Base-by-base conservation (phyloP, 192 early-diverging fungal species). In the Podila minutissima region DNA sequence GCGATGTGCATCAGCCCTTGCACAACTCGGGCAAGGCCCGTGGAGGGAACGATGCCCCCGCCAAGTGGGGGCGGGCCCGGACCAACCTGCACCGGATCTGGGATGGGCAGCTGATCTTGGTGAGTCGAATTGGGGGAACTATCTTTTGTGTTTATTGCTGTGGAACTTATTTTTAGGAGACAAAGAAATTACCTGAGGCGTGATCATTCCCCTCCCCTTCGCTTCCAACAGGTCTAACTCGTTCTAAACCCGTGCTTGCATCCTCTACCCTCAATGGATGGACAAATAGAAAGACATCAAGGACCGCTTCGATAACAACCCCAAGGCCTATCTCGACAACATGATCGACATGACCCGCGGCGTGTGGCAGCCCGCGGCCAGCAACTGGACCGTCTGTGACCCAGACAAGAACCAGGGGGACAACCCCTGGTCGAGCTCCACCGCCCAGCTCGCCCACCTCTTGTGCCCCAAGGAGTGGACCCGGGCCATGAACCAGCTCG, bases 1-100 rank as follows among this genome's bases (percentile, higher is more conserved):
- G 86, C 12, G 86, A 87, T 74, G 58, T 87, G 11, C 84, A 85
- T 59, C 82, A 86, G 37, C 86, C 86, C 7, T 61, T 87, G 51
- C 86, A 87, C 59, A 51, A 65, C 60, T 81, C 71, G 15, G 77
- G 77, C 26, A 81, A 81, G 20, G 35, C 26, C 6, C 77, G 77
- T 32, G 77, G 77, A 0, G 77, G 77, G 5, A 81, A 81, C 24
- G 50, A 73, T 46, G 77, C 77, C 9, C 37, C 67, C 0, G 64
- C 77, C 20, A 81, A 73, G 29, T 81, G 77, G 77, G 60, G 77
- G 6, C 62, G 74, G n/a, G 79, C 72, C 49, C 76, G 61, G 24
- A 82, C 74, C 9, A 79, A 32, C 28, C 58, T 85, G 51, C 84
- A 85, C 51, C 41, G 29, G 8, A 78, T 85, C 57, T 85, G 84